phyloP scores from a whole-genome alignment of 2,329 filamentous ascomycete genomes.

The Penicillium thymicola region DNA sequence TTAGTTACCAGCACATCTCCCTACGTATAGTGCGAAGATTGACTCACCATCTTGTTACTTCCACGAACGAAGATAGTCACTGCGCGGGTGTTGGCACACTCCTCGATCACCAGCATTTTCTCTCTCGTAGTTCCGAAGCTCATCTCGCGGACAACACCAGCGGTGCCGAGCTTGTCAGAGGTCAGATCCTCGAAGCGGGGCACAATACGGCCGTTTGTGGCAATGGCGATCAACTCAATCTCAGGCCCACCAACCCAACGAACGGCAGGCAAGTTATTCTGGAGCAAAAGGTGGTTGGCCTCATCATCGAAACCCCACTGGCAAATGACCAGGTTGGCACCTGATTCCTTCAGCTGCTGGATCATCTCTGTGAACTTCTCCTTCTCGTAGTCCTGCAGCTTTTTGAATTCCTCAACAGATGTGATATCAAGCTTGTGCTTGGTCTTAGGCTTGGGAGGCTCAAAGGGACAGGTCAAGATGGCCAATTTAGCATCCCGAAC shows the following conservation, averaged over 20 bases:
- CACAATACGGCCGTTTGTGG: conserved; percentile 95
- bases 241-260: conserved; percentile 98
- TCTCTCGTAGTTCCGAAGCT: conserved; percentile 95
- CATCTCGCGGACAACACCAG: conserved; percentile 90
- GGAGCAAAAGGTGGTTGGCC: conserved; percentile 93
- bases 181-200: conserved; percentile 94
- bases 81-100: conserved; percentile 95
- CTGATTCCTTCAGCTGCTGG: conserved; percentile 93
- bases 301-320: conserved; percentile 99
- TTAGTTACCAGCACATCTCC: conserved; percentile 5
- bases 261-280: conserved; percentile 93
- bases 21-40: not conserved
- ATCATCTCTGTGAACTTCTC: conserved; percentile 99
- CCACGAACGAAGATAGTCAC: conserved; percentile 95
- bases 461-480: conserved; percentile 95
- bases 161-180: conserved; percentile 82
- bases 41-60: conserved; percentile 95
- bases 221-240: conserved; percentile 97
- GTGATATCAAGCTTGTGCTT: conserved; percentile 99
- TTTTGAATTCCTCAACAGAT: conserved; percentile 96
- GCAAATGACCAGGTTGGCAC: conserved; percentile 95
- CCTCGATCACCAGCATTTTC: conserved; percentile 99
- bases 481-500: conserved; percentile 94
- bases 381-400: conserved; percentile 90
- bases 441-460: conserved; percentile 98